Percentiles rank a stretch among this genome's conserved stretches.
Conservation (phyloP, 2,329 filamentous ascomycete species). For the Monilinia fructigena region DNA sequence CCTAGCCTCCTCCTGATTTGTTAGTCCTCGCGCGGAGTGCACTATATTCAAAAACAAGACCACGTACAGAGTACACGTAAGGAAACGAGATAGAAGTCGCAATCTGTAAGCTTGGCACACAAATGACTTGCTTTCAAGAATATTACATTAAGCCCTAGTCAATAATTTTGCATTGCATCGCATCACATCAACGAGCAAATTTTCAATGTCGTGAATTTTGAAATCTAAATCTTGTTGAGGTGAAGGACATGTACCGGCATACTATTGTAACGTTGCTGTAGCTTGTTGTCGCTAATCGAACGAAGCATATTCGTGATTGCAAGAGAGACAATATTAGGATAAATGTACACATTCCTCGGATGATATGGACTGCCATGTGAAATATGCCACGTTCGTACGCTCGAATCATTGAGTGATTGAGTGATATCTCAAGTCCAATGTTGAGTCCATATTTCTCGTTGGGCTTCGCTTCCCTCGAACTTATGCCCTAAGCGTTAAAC, state of each 20-base stretch:
- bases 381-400: slow-evolving; percentile 15
- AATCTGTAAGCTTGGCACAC: slow-evolving; percentile 8
- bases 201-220: neutral
- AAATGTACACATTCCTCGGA: slow-evolving; percentile 14
- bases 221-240: slow-evolving; percentile 6
- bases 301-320: slow-evolving; percentile 7
- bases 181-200: slow-evolving; percentile 12
- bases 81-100: slow-evolving; percentile 2
- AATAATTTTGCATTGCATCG: slow-evolving; percentile 9
- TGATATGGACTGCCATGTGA: slow-evolving; percentile 18
- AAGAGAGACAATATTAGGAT: slow-evolving; percentile 9
- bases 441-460: slow-evolving; percentile 69
- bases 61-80: neutral
- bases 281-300: slow-evolving; percentile 12
- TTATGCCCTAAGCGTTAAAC: slow-evolving; percentile 26
- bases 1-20: slow-evolving; percentile 8
- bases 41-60: neutral
- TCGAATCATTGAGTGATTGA: neutral
- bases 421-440: slow-evolving; percentile 64
- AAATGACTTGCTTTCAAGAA: slow-evolving; percentile 8
- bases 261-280: slow-evolving; percentile 20
- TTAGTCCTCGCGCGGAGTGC: neutral
- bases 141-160: neutral
- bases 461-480: slow-evolving; percentile 50
- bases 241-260: slow-evolving; percentile 17